Evolutionary conservation across 2,329 filamentous ascomycete genomes (phyloP).

Genomic region (Phialophora chinensis): DNA sequence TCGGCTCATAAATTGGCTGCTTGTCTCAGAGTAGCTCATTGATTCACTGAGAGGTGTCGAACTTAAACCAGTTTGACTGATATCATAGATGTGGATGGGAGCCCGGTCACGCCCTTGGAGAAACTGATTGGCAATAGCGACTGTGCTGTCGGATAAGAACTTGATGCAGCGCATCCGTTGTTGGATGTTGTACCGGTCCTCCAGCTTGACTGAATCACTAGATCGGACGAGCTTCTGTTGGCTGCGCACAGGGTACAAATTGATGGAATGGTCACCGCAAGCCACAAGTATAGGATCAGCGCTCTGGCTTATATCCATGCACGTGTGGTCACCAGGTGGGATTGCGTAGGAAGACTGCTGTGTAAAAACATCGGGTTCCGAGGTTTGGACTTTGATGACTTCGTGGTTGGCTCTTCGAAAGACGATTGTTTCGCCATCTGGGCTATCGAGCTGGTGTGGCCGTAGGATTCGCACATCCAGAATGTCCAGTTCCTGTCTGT

Average conservation of each 20-base stretch:
- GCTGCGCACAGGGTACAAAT: slow-evolving; percentile 53
- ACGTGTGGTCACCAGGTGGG: slow-evolving; percentile 52
- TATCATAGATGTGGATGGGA: slow-evolving; percentile 57
- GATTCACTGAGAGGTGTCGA: slow-evolving; percentile 39
- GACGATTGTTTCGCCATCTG: slow-evolving; percentile 55
- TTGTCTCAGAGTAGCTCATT: slow-evolving; percentile 9
- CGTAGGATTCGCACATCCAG: slow-evolving; percentile 61
- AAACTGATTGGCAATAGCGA: slow-evolving; percentile 59
- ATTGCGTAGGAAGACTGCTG: slow-evolving; percentile 48
- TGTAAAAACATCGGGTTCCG: slow-evolving; percentile 47
- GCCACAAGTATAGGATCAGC: slow-evolving; percentile 56
- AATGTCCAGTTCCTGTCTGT: slow-evolving; percentile 60
- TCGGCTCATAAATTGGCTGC: slow-evolving; percentile 28
- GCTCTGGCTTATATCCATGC: slow-evolving; percentile 54
- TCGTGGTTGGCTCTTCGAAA: slow-evolving; percentile 64
- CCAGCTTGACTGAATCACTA: slow-evolving; percentile 45
- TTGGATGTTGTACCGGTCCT: slow-evolving; percentile 35
- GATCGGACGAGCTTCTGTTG: slow-evolving; percentile 46
- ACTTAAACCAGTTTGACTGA: slow-evolving; percentile 54
- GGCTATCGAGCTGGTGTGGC: slow-evolving; percentile 46
- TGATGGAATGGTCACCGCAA: slow-evolving; percentile 55
- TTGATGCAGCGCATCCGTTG: slow-evolving; percentile 57
- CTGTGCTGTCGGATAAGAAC: slow-evolving; percentile 56
- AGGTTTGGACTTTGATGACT: slow-evolving; percentile 43
- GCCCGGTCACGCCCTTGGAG: slow-evolving; percentile 44